Conservation (phyloP, 352 stramenopile species). For the Aphanomyces invadans region DNA sequence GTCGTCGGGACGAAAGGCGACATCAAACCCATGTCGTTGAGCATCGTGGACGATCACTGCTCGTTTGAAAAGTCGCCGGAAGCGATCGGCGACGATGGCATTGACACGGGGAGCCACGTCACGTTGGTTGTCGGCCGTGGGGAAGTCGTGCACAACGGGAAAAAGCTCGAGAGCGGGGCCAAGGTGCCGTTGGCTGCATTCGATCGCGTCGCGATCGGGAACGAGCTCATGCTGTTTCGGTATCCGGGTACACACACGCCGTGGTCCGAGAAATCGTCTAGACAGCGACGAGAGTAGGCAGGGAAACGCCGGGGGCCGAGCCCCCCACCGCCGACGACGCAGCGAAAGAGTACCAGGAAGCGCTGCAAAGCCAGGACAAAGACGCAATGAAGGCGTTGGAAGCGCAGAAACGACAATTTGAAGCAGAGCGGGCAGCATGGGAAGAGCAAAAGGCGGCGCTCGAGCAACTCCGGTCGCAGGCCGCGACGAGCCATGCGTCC, state of each 20-base stretch:
- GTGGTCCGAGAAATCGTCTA: too few relatives aligned
- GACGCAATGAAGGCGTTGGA: conserved; percentile 76
- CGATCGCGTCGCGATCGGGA: conserved; percentile 77
- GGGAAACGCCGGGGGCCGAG: conserved; percentile 30
- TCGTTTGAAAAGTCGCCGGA: conserved; percentile 46
- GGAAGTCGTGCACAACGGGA: conserved; percentile 85
- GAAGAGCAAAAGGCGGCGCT: conserved; percentile 67
- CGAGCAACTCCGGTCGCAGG: conserved; percentile 28
- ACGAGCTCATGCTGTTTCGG: conserved; percentile 83
- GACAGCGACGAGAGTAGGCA: neutral
- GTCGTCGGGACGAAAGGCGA: conserved; percentile 69
- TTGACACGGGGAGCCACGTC: conserved; percentile 6
- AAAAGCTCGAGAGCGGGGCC: conserved; percentile 42
- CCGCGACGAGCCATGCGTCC: conserved; percentile 23
- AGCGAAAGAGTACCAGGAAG: conserved; percentile 82
- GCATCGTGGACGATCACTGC: conserved; percentile 85
- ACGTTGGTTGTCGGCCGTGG: conserved; percentile 59
- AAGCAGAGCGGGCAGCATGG: conserved; percentile 84
- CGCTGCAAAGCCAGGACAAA: conserved; percentile 63
- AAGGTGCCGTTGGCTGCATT: conserved; percentile 44
- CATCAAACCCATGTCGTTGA: conserved; percentile 88
- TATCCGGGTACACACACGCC: conserved; percentile 41
- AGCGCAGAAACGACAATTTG: conserved; percentile 83
- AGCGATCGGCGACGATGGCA: conserved; percentile 22
- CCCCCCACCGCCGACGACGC: conserved; percentile 74